Conservation (phyloP, 2,329 filamentous ascomycete species). For the Pyrenophora seminiperda region DNA sequence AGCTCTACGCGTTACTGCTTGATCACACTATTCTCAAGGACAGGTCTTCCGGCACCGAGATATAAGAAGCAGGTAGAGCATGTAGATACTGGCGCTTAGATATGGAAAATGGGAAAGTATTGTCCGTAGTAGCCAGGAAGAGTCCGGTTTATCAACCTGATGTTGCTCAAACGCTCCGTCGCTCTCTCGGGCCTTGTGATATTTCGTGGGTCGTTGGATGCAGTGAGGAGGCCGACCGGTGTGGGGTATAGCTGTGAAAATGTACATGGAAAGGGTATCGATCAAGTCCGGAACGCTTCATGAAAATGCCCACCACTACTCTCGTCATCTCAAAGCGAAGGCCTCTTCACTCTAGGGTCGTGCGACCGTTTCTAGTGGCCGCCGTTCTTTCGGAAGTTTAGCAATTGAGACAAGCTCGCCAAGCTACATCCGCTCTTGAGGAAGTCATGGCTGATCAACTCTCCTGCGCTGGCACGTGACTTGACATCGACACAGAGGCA, state of each 20-base stretch:
- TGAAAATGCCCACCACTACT: conserved; percentile 6
- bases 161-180: neutral
- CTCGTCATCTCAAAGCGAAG: conserved; percentile 2
- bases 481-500: conserved; percentile 97
- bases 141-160: conserved; percentile 1
- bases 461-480: conserved; percentile 86
- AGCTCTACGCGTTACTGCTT: no score
- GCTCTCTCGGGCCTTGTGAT: neutral
- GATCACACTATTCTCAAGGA: no score
- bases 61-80: neutral
- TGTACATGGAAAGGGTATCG: conserved; percentile 38
- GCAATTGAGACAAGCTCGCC: conserved; percentile 79
- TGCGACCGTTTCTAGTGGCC: conserved; percentile 44
- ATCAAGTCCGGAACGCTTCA: conserved; percentile 31
- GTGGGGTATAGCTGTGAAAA: conserved; percentile 17
- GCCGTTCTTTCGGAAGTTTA: conserved; percentile 80
- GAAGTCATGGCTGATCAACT: conserved; percentile 91
- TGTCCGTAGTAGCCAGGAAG: neutral
- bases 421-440: conserved; percentile 87
- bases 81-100: neutral
- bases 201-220: conserved; percentile 1
- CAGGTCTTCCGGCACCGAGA: no score
- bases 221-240: neutral
- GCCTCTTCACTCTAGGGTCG: neutral
- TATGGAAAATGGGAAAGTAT: neutral